Evolutionary conservation across 192 early-diverging fungal genomes (phyloP), one percentile per base, ranked within the genome.

Genomic region (Coemansia aciculifera): DNA sequence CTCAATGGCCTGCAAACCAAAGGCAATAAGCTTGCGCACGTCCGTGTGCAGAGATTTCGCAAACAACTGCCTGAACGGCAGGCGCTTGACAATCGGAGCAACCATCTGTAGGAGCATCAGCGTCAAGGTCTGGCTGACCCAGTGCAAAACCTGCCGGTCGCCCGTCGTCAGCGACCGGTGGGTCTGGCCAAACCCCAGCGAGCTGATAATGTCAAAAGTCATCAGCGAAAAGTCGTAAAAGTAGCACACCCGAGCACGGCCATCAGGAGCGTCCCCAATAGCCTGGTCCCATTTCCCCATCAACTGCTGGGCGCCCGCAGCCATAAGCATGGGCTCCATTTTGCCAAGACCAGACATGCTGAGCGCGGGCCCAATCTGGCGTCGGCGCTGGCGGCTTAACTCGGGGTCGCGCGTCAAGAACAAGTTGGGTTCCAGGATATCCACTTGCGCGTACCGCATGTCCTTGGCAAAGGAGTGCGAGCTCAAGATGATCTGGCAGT

Each of bases 401-500:
- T 66, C 73, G 1, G 83, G 83, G 24, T 80, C 78, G 11, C 72
- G 43, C 0, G 83, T 80, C 42, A 75, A 40, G 43, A 84, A 77
- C 65, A 67, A 59, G 42, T 80, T 79, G 17, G 69, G 68, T 29
- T 75, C 70, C 32, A 74, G 60, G 24, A 80, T 64, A 27, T 76
- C 74, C 5, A 81, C 65, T 10, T 62, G 66, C 2, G 59, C 59
- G 48, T 85, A 85, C 13, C 34, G 27, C 11, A 39, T 5, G 59
- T 74, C 72, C 70, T 85, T 85, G 9, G 49, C 5, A 49, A 79
- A 85, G 17, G 61, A 56, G 34, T 85, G 83, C 13, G 78, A 71
- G 27, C 67, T 62, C 23, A 81, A 64, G 2, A 85, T 38, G 0
- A 57, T 54, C 44, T 32, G 54, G 44, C 69, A 72, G n/a, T 78